Evolutionary conservation across 1,284 basidiomycete genomes (phyloP).

Genomic region (Ganoderma lingzhi): DNA sequence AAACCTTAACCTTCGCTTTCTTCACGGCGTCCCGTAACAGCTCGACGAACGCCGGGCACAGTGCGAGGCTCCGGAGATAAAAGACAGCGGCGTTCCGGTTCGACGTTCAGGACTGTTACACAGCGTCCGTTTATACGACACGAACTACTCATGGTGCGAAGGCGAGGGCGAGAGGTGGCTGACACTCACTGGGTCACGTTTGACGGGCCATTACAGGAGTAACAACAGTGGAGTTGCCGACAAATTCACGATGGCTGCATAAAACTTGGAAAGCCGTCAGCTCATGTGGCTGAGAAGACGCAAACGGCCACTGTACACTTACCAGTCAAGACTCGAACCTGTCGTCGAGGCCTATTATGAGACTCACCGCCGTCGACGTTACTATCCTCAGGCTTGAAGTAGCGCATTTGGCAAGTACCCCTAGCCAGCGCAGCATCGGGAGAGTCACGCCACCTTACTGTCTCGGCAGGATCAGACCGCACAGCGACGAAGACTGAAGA

Average conservation of each 20-base stretch:
- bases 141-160: neutral
- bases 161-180: constrained; percentile 28
- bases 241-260: no score
- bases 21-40: constrained; percentile 49
- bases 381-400: neutral
- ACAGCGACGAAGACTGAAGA: neutral
- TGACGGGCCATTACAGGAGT: no score
- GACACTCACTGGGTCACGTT: constrained; percentile 53
- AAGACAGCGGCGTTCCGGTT: constrained; percentile 53
- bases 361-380: neutral
- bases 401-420: neutral
- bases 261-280: no score
- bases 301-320: neutral
- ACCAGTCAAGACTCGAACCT: neutral
- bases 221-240: constrained; percentile 46
- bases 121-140: constrained; percentile 44
- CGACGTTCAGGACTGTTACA: constrained; percentile 50
- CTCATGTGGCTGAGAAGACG: no score
- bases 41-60: no score
- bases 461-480: neutral
- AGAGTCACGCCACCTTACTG: neutral
- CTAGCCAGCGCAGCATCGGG: neutral
- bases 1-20: constrained; percentile 43
- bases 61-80: constrained; percentile 66
- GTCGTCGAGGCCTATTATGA: neutral